phyloP scores from a whole-genome alignment of 2,329 filamentous ascomycete genomes.

The Pseudogymnoascus sp. region DNA sequence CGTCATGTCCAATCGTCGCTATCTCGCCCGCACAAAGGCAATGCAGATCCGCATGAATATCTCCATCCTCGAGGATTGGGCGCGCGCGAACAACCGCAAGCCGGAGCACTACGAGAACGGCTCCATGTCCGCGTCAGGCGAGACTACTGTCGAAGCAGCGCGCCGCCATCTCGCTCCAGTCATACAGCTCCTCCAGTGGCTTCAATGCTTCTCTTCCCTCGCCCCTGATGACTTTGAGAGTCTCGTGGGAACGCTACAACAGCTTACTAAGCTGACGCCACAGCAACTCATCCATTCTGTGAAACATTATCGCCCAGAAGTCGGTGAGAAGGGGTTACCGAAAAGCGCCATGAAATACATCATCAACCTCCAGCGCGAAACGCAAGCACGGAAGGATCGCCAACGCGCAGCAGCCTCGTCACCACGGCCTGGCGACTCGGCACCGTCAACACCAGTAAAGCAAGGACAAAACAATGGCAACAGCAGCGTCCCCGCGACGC shows the following conservation, averaged over 20 bases:
- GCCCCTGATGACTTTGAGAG: constrained; percentile 79
- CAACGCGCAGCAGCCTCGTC: constrained; percentile 44
- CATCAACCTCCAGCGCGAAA: constrained; percentile 69
- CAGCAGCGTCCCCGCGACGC: constrained; percentile 38
- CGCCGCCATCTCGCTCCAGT: constrained; percentile 80
- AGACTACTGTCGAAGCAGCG: constrained; percentile 78
- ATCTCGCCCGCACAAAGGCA: constrained; percentile 89
- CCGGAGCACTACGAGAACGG: constrained; percentile 95
- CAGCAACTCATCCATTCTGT: constrained; percentile 88
- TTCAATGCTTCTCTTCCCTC: constrained; percentile 94
- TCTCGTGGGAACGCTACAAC: constrained; percentile 79
- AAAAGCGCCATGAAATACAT: constrained; percentile 88
- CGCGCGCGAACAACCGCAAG: constrained; percentile 82
- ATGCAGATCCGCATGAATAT: constrained; percentile 99
- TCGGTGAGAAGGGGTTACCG: constrained; percentile 84
- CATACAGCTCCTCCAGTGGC: constrained; percentile 91
- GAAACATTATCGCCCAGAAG: constrained; percentile 88
- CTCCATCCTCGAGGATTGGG: constrained; percentile 93
- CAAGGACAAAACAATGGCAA: constrained; percentile 22
- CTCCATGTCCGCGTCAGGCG: constrained; percentile 75
- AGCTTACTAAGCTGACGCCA: constrained; percentile 75
- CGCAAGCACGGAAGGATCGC: constrained; percentile 51
- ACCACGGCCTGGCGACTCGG: constrained; percentile 28
- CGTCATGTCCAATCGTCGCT: constrained; percentile 93
- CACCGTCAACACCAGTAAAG: constrained; percentile 40